A percentile compares a stretch with the other conserved stretches of the same genome.
Conservation (phyloP, 2,329 filamentous ascomycete species). For the Diaporthe aspalathi region DNA sequence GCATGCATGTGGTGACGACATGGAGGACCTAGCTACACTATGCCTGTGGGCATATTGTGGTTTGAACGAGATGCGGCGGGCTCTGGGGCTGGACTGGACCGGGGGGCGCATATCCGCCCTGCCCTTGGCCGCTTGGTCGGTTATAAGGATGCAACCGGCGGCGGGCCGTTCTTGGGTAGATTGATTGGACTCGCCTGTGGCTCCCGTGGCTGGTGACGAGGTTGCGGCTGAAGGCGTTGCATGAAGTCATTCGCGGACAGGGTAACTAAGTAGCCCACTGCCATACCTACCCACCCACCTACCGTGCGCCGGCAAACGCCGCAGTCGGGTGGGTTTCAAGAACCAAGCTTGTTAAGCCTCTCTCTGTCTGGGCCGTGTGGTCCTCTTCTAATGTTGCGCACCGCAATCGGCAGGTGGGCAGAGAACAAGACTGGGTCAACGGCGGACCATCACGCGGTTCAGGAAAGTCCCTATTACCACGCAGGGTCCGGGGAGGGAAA, state of each 20-base stretch:
- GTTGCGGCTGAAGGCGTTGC: conserved; percentile 8
- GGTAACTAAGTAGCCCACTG: neutral
- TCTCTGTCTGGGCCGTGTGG: neutral
- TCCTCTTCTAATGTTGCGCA: neutral
- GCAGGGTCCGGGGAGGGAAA: neutral
- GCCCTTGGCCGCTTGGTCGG: neutral
- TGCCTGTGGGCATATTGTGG: neutral
- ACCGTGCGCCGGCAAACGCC: neutral
- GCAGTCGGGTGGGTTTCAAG: neutral
- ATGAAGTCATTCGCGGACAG: neutral
- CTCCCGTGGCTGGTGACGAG: neutral
- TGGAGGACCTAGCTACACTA: neutral
- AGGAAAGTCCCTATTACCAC: neutral
- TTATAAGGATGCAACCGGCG: too few species aligned
- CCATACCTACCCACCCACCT: neutral
- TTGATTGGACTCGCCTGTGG: neutral
- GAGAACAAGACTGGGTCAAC: neutral
- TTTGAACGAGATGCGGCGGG: neutral
- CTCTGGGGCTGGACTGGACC: neutral
- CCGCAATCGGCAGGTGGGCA: conserved; percentile 1
- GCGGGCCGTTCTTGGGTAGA: conserved; percentile 7
- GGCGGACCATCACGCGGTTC: conserved; percentile 1
- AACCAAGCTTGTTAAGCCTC: neutral
- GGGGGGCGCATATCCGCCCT: neutral
- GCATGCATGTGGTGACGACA: conserved; percentile 4